Percentiles rank a stretch among this genome's conserved stretches.
phyloP scores from a whole-genome alignment of 139 green algal species.

The Spirogloea muscicola region DNA sequence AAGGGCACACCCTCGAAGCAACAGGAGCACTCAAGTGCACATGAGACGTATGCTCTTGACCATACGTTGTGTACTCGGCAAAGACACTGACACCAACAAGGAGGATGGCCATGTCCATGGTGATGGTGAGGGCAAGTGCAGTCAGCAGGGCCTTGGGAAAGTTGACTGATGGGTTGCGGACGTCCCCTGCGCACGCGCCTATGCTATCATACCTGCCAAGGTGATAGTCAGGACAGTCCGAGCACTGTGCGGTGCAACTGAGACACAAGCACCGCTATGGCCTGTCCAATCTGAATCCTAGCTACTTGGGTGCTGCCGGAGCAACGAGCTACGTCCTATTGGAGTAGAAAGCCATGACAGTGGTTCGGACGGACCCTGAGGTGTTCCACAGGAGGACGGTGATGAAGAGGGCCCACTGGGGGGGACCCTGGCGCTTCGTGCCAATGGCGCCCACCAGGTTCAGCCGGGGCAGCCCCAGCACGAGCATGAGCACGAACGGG shows the following conservation, averaged over 20 bases:
- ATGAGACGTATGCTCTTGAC: no score
- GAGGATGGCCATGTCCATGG: background rate
- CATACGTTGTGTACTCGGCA: slow-evolving; percentile 2
- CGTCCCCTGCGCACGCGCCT: slow-evolving; percentile 33
- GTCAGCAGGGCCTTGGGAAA: slow-evolving; percentile 19
- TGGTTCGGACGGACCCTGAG: slow-evolving; percentile 41
- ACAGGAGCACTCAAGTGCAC: no score
- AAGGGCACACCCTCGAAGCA: no score
- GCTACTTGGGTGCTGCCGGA: no score
- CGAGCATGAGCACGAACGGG: slow-evolving; percentile 34
- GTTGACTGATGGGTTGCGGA: slow-evolving; percentile 8
- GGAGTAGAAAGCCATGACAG: no score
- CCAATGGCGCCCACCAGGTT: no score
- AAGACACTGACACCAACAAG: background rate
- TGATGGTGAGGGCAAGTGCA: slow-evolving; percentile 5
- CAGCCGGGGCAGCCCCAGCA: slow-evolving; percentile 21
- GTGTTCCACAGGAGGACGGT: slow-evolving; percentile 47
- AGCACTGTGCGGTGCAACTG: background rate
- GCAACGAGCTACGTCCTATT: no score
- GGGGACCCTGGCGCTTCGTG: background rate
- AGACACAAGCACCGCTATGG: background rate
- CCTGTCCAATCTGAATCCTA: no score
- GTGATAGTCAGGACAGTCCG: background rate
- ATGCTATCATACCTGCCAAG: slow-evolving; percentile 28
- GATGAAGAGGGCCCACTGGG: slow-evolving; percentile 30